Base-by-base conservation (phyloP, 768 basidiomycete genomes). In the Russula sp. region DNA sequence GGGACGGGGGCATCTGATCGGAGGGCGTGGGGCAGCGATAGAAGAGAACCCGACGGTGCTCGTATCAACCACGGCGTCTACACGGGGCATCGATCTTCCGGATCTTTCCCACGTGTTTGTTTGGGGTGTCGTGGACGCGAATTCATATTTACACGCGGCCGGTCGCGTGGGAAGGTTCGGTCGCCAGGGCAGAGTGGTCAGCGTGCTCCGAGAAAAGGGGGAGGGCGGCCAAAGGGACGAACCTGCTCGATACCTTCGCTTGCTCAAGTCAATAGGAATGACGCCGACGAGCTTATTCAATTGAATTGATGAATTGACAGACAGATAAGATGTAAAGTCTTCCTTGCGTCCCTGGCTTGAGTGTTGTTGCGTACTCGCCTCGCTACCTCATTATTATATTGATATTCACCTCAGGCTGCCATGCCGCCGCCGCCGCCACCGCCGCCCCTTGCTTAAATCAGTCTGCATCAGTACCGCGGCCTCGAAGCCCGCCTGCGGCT, bases 151-250 rank as follows among this genome's bases (percentile, higher is more conserved):
- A 65, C 89, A 91, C 67, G 73, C 85, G 45, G 83, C 86, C 6
- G 89, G 90, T 14, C 82, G 89, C 13, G 86, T 85, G n/a, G 87
- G 88, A 22, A 79, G 88, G 61, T 86, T 88, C 70, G 84, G 85
- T 48, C 72, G 80, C 46, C 73, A 71, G 22, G 88, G 88, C 16
- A 86, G 82, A 72, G 86, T 89, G 55, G 75, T 91, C 60, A 83
- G 78, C 32, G 75, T 90, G 42, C 71, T 90, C 74, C 68, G 61
- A 25, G 58, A 62, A 60, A 73, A 77, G 60, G 74, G 72, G 32
- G 71, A 76, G 48, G 76, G 72, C 71, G 25, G 11, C 25, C 46
- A 29, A 29, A 68, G 66, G 63, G 78, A 85, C 22, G 22, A 53
- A 39, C 14, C 29, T 5, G 8, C 20, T 46, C 45, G 42, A 51